Evolutionary conservation across 2,329 filamentous ascomycete genomes (phyloP).

Genomic region (Alternaria brassicicola): DNA sequence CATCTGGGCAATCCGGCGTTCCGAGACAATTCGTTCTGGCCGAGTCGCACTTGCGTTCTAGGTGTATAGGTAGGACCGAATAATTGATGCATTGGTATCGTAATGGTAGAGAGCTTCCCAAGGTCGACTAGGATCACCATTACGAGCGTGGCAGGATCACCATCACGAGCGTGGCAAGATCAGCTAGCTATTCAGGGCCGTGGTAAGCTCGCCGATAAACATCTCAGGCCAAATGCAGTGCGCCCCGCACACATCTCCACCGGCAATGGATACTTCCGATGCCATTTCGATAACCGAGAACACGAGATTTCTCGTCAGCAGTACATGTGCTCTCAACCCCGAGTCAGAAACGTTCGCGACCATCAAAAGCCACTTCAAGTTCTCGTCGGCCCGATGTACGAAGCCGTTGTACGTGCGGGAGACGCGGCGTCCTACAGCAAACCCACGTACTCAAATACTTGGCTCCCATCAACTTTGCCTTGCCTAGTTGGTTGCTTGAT

Average conservation of each 20-base stretch:
- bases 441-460: background rate
- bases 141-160: background rate
- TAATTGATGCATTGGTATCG: background rate
- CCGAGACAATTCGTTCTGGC: background rate
- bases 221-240: background rate
- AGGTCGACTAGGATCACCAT: background rate
- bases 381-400: background rate
- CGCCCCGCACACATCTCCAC: background rate
- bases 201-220: background rate
- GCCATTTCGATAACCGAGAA: background rate
- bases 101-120: background rate
- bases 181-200: background rate
- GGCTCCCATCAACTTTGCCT: background rate
- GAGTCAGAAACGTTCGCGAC: background rate
- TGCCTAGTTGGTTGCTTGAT: too few species aligned
- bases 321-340: background rate
- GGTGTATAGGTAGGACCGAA: background rate
- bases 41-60: background rate
- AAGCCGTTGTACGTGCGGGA: background rate
- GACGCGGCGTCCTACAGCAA: background rate
- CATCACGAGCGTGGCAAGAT: background rate
- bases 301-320: background rate
- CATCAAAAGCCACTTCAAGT: background rate
- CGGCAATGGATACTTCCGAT: background rate
- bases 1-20: background rate